Evolutionary conservation across 148 eudicot genomes (phyloP).

Genomic region (Suaeda aralocaspica): DNA sequence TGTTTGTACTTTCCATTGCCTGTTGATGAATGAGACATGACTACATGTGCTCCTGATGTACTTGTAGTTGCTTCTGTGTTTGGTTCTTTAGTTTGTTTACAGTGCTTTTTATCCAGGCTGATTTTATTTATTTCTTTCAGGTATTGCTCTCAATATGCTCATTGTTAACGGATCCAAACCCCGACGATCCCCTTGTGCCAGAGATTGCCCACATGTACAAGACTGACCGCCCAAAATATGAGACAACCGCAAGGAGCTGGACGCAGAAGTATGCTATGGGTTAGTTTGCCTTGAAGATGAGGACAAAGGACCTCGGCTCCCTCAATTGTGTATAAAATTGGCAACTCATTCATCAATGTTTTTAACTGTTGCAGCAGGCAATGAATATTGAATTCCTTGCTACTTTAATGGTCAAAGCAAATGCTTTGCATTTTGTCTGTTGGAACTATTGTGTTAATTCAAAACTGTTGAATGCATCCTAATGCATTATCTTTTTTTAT

Average conservation of each 20-base stretch:
- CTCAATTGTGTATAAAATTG: constrained; percentile 23
- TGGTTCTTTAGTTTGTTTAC: not conserved
- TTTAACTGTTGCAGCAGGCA: constrained; percentile 23
- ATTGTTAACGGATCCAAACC: constrained; percentile 64
- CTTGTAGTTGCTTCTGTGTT: constrained; percentile 7
- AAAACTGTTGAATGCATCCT: constrained; percentile 14
- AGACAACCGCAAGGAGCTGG: constrained; percentile 71
- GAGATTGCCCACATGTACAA: constrained; percentile 79
- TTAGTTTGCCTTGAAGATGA: constrained; percentile 16
- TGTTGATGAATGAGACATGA: not conserved
- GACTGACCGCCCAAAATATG: constrained; percentile 54
- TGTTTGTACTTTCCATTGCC: not conserved
- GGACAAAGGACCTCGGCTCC: constrained; percentile 1
- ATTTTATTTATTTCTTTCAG: constrained; percentile 25
- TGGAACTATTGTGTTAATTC: constrained; percentile 28
- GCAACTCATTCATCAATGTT: constrained; percentile 29
- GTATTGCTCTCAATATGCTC: constrained; percentile 68
- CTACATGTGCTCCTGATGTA: not conserved
- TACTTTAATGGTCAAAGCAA: constrained; percentile 13
- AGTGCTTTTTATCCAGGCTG: constrained; percentile 1
- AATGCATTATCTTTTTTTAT: not conserved
- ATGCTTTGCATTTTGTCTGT: constrained; percentile 23
- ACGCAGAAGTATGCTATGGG: constrained; percentile 80
- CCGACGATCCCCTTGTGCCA: constrained; percentile 62
- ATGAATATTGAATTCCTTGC: constrained; percentile 14